Base-by-base conservation (phyloP, 2,329 filamentous ascomycete genomes). In the Colletotrichum sp. region DNA sequence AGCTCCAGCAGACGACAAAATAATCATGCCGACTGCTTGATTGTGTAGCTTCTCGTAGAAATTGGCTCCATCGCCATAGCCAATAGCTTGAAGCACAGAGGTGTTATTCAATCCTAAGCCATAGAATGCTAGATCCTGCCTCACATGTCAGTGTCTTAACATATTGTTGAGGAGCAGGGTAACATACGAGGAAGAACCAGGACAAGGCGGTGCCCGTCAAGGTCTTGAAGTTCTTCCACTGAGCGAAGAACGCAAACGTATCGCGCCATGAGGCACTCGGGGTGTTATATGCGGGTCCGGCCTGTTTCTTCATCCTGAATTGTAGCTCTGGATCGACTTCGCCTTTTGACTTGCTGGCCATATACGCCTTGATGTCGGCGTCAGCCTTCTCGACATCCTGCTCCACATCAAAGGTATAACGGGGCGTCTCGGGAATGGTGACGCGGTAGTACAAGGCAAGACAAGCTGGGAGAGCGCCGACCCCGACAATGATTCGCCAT, bases 391-490 rank as follows among this genome's bases (percentile, higher is more conserved):
- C 90, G 34, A 95, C 89, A 80, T 97, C 94, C 74, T 92, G 93
- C 32, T 92, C 90, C 3, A 97, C 92, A 82, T 97, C 95, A 79
- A 96, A 95, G 2, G 95, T 96, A 83, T 96, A 96, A 48, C 94
- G 91, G 48, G 95, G 94, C 5, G 95, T 96, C 85, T 97, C 95
- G 10, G 95, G 95, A 74, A 97, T 96, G 26, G 95, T 96, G 68
- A 97, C 90, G 77, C 95, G 93, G 85, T 95, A 97, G 85, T 96
- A 96, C n/a, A 97, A 88, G 14, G 95, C 95, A 74, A 96, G 90
- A 80, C 92, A 94, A 4, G 93, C 95, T 1, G 95, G 95, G 12
- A 97, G 86, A 14, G 93, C 94, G 48, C 95, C 95, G 76, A 96
- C 92, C 16, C 94, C 95, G 72, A 97, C 93, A 74, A 97, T 92